Percentiles rank a stretch among this genome's conserved stretches.
Conservation (phyloP, 2,329 filamentous ascomycete species). For the Beauveria pseudobassiana region DNA sequence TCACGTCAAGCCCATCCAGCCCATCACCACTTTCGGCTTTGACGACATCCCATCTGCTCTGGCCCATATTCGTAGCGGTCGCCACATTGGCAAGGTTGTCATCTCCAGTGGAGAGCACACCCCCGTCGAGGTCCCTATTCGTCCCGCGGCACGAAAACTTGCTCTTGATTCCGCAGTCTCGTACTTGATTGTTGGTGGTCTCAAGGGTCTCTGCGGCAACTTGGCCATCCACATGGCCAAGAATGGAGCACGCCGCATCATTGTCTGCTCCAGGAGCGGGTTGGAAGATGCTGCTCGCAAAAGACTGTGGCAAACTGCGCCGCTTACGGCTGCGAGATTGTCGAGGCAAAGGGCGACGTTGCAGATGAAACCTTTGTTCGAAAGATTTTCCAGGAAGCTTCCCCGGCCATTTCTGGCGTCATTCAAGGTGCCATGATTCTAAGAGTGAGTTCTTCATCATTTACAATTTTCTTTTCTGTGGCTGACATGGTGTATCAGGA, state of each 20-base stretch:
- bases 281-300: conserved; percentile 11
- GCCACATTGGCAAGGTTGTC: conserved; percentile 32
- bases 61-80: conserved; percentile 30
- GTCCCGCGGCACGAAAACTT: not conserved
- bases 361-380: conserved; percentile 18
- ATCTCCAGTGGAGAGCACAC: not conserved
- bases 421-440: conserved; percentile 31
- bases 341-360: conserved; percentile 22
- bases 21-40: conserved; percentile 18
- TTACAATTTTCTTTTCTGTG: not conserved
- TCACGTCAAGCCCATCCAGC: conserved; percentile 17
- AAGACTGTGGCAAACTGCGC: conserved; percentile 15
- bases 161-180: conserved; percentile 3
- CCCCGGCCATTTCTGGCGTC: conserved; percentile 26
- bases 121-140: not conserved
- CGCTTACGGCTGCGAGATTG: conserved; percentile 15
- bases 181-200: conserved; percentile 23
- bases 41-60: conserved; percentile 29
- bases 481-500: conserved; percentile 1
- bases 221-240: conserved; percentile 21
- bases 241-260: conserved; percentile 20
- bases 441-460: not conserved
- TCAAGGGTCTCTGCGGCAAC: conserved; percentile 21
- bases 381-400: conserved; percentile 4
- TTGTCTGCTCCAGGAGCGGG: conserved; percentile 21